These are phyloP conservation scores for Curvularia sp. DNA, from an alignment of 2,329 filamentous ascomycete species.

Conservation along the genomic window DNA sequence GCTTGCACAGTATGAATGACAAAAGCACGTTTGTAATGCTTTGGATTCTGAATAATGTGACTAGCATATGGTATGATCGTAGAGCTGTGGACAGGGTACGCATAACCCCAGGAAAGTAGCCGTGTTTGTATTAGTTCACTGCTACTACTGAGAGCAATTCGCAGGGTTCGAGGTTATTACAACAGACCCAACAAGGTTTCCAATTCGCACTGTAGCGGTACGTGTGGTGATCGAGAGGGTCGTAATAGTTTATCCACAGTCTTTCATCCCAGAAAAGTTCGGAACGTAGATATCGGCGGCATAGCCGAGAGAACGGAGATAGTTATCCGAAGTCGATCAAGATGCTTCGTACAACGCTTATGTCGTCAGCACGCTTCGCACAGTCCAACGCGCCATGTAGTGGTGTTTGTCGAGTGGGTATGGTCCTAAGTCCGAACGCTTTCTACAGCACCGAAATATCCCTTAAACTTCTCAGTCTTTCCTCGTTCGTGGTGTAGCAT, in stretches of 20 bases:
- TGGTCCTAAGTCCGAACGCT: background rate
- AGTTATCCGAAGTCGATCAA: background rate
- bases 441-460: background rate
- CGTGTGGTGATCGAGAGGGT: background rate
- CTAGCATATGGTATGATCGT: no score
- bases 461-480: background rate
- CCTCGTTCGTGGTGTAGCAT: background rate
- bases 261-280: background rate
- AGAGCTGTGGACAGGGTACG: no score
- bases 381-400: no score
- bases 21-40: constrained; percentile 2
- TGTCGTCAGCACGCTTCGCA: background rate
- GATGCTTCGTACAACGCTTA: background rate
- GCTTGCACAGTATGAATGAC: background rate
- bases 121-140: background rate
- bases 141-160: background rate
- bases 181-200: background rate
- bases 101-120: background rate
- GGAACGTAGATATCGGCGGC: background rate
- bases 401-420: background rate
- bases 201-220: background rate
- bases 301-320: background rate
- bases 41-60: background rate
- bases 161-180: no score
- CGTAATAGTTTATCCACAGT: background rate